Conservation (phyloP, 2,329 filamentous ascomycete species). For the Fusarium oxysporum region DNA sequence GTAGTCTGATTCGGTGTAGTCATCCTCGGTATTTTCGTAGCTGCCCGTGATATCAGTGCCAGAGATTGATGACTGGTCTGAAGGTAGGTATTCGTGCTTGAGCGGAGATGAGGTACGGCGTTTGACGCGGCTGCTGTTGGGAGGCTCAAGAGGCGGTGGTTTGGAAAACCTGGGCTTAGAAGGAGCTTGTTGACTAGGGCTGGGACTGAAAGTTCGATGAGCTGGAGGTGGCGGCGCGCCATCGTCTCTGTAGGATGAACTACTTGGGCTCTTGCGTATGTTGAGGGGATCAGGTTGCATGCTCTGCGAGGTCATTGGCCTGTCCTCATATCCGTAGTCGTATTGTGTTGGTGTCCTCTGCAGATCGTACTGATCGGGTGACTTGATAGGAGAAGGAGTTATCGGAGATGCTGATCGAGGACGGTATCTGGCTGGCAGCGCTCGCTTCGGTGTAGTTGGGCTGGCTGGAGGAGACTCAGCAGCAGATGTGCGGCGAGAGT, state of each 20-base stretch:
- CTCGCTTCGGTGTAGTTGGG: slow-evolving; percentile 49
- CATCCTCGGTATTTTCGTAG: slow-evolving; percentile 56
- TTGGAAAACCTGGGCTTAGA: slow-evolving; percentile 39
- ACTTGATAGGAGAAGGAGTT: slow-evolving; percentile 42
- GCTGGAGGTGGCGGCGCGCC: slow-evolving; percentile 67
- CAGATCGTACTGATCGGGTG: slow-evolving; percentile 36
- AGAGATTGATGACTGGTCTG: slow-evolving; percentile 72
- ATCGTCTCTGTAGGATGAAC: slow-evolving; percentile 60
- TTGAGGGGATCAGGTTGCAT: slow-evolving; percentile 54
- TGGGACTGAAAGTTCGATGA: slow-evolving; percentile 58
- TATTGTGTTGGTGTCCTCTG: slow-evolving; percentile 55
- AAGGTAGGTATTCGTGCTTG: slow-evolving; percentile 97
- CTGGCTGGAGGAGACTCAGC: slow-evolving; percentile 44
- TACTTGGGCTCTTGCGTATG: slow-evolving; percentile 49
- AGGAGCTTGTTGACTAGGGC: slow-evolving; percentile 47
- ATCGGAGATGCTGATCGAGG: slow-evolving; percentile 38
- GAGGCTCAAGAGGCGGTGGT: slow-evolving; percentile 63
- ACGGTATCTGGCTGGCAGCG: slow-evolving; percentile 44
- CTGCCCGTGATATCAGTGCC: slow-evolving; percentile 66
- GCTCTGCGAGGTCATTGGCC: slow-evolving; percentile 50
- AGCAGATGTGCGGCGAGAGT: slow-evolving; percentile 31
- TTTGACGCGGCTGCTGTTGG: slow-evolving; percentile 60
- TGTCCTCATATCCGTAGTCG: slow-evolving; percentile 45
- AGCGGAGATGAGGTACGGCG: slow-evolving; percentile 90
- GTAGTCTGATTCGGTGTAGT: slow-evolving; percentile 63